Evolutionary conservation across 768 basidiomycete species (phyloP).

Genomic region (Kwoniella heveanensis): DNA sequence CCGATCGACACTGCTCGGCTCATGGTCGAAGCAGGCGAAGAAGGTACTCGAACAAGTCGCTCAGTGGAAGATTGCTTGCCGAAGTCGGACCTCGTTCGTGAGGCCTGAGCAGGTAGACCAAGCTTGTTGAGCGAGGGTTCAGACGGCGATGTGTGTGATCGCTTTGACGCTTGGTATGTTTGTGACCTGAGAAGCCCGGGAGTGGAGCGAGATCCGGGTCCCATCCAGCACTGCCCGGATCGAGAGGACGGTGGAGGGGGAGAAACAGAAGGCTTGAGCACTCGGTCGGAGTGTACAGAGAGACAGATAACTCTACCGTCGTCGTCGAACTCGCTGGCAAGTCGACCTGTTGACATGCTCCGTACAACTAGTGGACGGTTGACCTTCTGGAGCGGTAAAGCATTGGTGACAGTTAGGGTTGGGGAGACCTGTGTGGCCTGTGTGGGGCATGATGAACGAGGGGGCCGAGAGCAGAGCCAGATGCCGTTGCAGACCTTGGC

Average conservation of each 20-base stretch:
- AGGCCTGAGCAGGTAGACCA: not conserved
- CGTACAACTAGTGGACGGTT: slow-evolving; percentile 22
- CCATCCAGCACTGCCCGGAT: not conserved
- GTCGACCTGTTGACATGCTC: slow-evolving; percentile 29
- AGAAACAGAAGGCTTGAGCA: slow-evolving; percentile 13
- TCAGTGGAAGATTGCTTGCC: slow-evolving; percentile 9
- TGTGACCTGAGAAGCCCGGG: not conserved
- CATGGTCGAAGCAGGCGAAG: slow-evolving; percentile 2
- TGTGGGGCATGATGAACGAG: not conserved
- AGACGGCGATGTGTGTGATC: not conserved
- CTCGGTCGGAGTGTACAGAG: slow-evolving; percentile 26
- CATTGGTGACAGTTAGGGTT: not conserved
- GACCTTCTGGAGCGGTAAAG: slow-evolving; percentile 2
- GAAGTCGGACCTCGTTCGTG: not conserved
- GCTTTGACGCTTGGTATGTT: slow-evolving; percentile 3
- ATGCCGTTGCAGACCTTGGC: slow-evolving; percentile 1
- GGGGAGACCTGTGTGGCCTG: not conserved
- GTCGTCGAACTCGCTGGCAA: slow-evolving; percentile 26
- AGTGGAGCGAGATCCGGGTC: not conserved
- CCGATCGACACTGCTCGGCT: slow-evolving; percentile 4
- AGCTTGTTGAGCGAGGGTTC: not conserved
- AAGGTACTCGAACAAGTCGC: not conserved
- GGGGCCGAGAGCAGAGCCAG: slow-evolving; percentile 17
- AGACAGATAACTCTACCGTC: slow-evolving; percentile 28
- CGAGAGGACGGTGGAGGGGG: slow-evolving; percentile 2